phyloP scores from a whole-genome alignment of 163 green algal genomes.

The Scenedesmus sp. region DNA sequence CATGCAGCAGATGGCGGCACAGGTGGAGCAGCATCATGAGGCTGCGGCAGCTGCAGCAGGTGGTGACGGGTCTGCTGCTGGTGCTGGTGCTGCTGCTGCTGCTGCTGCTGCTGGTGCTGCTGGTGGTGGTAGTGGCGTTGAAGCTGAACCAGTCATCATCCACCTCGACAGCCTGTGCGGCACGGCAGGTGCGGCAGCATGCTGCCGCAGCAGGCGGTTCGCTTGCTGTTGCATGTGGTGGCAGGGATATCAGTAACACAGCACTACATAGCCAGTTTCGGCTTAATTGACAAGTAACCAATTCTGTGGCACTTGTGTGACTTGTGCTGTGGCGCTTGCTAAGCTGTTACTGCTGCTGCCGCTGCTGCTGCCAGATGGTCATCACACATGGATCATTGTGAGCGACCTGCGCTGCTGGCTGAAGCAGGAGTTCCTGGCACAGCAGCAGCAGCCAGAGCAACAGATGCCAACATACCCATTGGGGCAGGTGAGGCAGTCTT shows the following conservation, averaged over 20 bases:
- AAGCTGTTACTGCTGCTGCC: background rate
- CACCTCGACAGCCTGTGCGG: constrained; percentile 77
- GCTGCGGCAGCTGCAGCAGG: background rate
- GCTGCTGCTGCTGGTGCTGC: too few relatives aligned
- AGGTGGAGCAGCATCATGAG: background rate
- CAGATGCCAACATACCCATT: background rate
- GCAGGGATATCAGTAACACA: background rate
- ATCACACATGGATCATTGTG: constrained; percentile 60
- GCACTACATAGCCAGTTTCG: background rate
- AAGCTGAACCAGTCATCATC: constrained; percentile 67
- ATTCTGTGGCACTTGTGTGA: background rate
- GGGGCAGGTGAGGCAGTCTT: background rate
- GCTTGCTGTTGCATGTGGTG: background rate
- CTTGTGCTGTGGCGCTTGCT: background rate
- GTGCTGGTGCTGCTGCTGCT: background rate
- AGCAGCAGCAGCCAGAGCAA: constrained; percentile 35
- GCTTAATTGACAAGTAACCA: background rate
- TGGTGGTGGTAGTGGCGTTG: background rate
- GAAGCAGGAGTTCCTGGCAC: constrained; percentile 77
- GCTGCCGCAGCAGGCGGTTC: background rate
- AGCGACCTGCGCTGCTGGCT: constrained; percentile 78
- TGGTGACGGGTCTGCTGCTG: background rate
- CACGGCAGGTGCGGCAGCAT: constrained; percentile 60
- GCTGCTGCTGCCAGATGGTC: constrained; percentile 64
- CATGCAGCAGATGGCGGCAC: constrained; percentile 1